Base-by-base conservation (phyloP, 805 yeast genomes). In the Lipomyces yamanashiensis region DNA sequence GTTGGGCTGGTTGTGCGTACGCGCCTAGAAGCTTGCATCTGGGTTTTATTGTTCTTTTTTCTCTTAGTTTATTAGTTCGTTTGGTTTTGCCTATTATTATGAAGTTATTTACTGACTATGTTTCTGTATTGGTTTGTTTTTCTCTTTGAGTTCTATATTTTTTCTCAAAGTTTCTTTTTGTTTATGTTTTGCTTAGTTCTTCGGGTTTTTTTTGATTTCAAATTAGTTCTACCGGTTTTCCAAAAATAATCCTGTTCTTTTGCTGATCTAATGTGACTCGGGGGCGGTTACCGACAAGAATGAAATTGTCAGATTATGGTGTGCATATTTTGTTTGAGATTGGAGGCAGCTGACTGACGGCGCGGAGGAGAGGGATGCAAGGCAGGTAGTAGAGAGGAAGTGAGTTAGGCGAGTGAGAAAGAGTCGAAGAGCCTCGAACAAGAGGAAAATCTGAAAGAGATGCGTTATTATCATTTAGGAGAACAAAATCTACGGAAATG, bases 331-430 rank as follows among this genome's bases (percentile, higher is more conserved):
- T 21, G 28, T 37, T 40, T 50, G 40, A 8, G 36, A 15, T 44
- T 17, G 36, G 12, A 34, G 34, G 44, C 43, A 28, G 43, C 19
- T 28, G 28, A 5, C 28, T 28, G 48, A n/a, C 7, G 48, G 10
- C 34, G 54, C 43, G 39, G 17, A 10, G 53, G 23, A 41, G 33
- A 17, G 19, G 48, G 15, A 39, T 34, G 28, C 19, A 34, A 28
- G 48, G 39, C 15, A 23, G 49, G 57, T 48, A 53, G 49, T 41
- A 40, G 40, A 41, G 57, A 41, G 49, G 45, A 53, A 15, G 40
- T 13, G 49, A 23, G 48, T 48, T n/a, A 12, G 28, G 60, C 54
- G 49, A 57, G 52, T 48, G 54, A 28, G 37, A 21, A 41, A 48
- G 48, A 39, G 60, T 40, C 37, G 45, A 57, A 28, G 54, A 23